phyloP scores from a whole-genome alignment of 179 eudicot genomes.

The Vitellaria paradoxa region DNA sequence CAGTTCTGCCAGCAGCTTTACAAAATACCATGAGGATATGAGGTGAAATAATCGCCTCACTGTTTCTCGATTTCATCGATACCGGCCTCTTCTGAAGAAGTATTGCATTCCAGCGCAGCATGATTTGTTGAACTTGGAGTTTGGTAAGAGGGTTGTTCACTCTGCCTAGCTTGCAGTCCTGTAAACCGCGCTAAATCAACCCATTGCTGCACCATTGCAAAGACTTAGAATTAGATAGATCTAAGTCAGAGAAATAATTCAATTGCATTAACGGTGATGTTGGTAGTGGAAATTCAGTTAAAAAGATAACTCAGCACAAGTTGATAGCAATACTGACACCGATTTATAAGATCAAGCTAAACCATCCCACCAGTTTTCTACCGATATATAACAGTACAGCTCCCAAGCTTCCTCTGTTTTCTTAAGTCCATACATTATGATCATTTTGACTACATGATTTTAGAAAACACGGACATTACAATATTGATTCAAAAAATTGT shows the following conservation, averaged over 20 bases:
- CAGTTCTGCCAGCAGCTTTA: conserved; percentile 11
- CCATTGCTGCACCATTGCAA: conserved; percentile 81
- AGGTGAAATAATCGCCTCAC: conserved; percentile 32
- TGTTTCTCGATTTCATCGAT: conserved; percentile 58
- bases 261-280: background rate
- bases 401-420: background rate
- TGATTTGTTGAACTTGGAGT: conserved; percentile 39
- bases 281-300: background rate
- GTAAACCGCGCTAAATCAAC: conserved; percentile 81
- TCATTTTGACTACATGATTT: conserved; percentile 2
- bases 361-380: background rate
- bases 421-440: background rate
- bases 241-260: conserved; percentile 5
- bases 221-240: background rate
- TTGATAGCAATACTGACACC: background rate
- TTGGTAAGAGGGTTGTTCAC: conserved; percentile 34
- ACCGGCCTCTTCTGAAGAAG: conserved; percentile 46
- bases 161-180: conserved; percentile 68
- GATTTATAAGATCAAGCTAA: background rate
- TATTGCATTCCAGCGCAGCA: conserved; percentile 45
- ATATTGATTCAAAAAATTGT: background rate
- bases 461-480: background rate
- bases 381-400: background rate
- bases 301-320: background rate
- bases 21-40: background rate